Evolutionary conservation across 2,329 filamentous ascomycete species (phyloP), one percentile per base, ranked within the genome.

Genomic region (Blastomyces emzantsi): DNA sequence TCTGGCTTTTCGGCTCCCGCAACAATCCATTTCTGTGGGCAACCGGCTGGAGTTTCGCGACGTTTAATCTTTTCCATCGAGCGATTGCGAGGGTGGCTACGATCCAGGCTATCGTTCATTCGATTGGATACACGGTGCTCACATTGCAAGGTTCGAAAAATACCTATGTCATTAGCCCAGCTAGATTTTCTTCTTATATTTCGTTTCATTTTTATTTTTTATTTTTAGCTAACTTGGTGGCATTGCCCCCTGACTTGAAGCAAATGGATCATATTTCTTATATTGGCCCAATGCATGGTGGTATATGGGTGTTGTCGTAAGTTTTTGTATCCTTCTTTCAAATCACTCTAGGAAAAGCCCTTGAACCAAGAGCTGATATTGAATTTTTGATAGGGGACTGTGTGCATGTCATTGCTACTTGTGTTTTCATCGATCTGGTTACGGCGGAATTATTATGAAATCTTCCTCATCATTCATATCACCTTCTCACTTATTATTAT

Each of bases 21-120:
- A 90, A 90, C 66, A 88, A 90, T 61, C 69, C 86, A 0, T 78
- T 89, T 19, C 76, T 88, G 62, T 87, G 84, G 84, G 70, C 85
- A 0, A 89, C 87, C 0, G 87, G 87, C 0, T 90, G 87, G 86
- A 85, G 83, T 13, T 89, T 87, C 70, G 80, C 81, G 1, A 85
- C 84, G 0, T 89, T 85, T 69, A 89, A 85, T 67, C 80, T 84
- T 51, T 88, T 89, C 61, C 87, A 90, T 72, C 83, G 87, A 0
- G 86, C 85, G 79, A 78, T 87, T 3, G 87, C 87, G 0, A 79
- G 87, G 22, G 78, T 88, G 2, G 80, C 85, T 6, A 86, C 86
- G 0, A 63, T 85, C 0, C 81, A 88, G 67, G 87, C 85, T 1
- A 77, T 88, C 1, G 71, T 86, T 0, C 87, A 90, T 68, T 87